Base-by-base conservation (phyloP, 345 rosid species). In the Salix purpurea region DNA sequence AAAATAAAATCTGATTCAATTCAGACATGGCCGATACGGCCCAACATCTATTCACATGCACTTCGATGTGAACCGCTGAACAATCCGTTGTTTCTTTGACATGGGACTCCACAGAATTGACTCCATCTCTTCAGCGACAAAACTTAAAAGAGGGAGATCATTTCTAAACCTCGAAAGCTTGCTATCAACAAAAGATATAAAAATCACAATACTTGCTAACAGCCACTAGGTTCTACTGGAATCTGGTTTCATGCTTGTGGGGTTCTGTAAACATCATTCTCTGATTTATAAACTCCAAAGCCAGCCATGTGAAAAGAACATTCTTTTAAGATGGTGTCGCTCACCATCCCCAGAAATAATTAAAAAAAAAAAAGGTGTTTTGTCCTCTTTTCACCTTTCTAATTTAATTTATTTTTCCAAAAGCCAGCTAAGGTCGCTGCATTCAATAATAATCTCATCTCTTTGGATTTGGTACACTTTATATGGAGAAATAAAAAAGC, bases 231-330 rank as follows among this genome's bases (percentile, higher is more conserved):
- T 4, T 46, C 69, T 4, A 62, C 64, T 37, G 71, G 73, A 70
- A 70, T 28, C 64, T 32, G 80, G 70, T 81, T 73, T 76, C 74
- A 72, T 73, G 69, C 46, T 71, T 65, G 78, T 79, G 76, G 76
- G 74, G 77, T 72, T 78, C 79, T 15, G 77, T 71, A 23, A 30
- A 71, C 48, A 44, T 36, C 34, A 40, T 70, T 44, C 56, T 81
- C 64, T 61, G 5, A 19, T 44, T 46, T 56, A 74, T 26, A 14
- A 39, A 67, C 15, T 68, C 75, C 83, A 82, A 77, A 74, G 78
- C 83, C 75, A 66, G 16, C 73, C 85, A 78, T 67, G 85, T 80
- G 85, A 75, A 36, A 76, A 75, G 75, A 75, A 83, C 81, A 80
- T 82, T 82, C 82, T 82, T 82, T 71, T 52, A 48, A 76, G 74